Conservation (phyloP, 73 alveolate species). For the Paramecium octaurelia region DNA sequence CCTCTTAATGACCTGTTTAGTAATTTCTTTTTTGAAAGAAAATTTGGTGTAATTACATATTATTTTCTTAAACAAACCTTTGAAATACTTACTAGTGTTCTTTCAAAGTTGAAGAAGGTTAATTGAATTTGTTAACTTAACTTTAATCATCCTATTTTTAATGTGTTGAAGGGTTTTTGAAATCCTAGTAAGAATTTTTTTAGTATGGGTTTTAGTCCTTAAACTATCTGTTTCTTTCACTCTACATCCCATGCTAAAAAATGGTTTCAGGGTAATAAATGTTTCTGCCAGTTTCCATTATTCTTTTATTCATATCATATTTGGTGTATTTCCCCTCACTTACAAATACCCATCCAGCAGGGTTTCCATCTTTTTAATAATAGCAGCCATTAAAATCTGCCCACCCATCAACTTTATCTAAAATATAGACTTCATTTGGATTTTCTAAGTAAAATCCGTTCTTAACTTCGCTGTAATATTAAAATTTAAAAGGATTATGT, state of each 20-base stretch:
- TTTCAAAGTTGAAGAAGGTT: not conserved
- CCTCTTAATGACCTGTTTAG: not conserved
- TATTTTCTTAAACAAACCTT: not conserved
- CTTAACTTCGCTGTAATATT: not conserved
- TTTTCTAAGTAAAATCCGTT: not conserved
- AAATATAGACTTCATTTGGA: not conserved
- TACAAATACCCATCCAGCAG: slow-evolving; percentile 39
- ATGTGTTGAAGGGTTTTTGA: not conserved
- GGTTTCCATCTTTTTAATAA: not conserved
- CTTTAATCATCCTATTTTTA: not conserved
- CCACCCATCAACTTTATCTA: not conserved
- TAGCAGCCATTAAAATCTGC: slow-evolving; percentile 21
- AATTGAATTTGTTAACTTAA: not conserved
- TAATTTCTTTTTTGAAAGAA: not conserved
- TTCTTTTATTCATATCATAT: not conserved
- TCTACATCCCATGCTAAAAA: not conserved
- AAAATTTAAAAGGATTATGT: not conserved
- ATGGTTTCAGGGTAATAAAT: not conserved
- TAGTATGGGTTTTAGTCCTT: not conserved
- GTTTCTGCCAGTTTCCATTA: not conserved
- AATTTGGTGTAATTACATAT: not conserved
- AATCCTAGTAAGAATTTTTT: not conserved
- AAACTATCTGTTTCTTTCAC: not conserved
- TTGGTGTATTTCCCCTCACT: not conserved
- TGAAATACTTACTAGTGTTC: not conserved